phyloP scores from a whole-genome alignment of 495 filamentous ascomycete genomes.

The Penicillium angulare region DNA sequence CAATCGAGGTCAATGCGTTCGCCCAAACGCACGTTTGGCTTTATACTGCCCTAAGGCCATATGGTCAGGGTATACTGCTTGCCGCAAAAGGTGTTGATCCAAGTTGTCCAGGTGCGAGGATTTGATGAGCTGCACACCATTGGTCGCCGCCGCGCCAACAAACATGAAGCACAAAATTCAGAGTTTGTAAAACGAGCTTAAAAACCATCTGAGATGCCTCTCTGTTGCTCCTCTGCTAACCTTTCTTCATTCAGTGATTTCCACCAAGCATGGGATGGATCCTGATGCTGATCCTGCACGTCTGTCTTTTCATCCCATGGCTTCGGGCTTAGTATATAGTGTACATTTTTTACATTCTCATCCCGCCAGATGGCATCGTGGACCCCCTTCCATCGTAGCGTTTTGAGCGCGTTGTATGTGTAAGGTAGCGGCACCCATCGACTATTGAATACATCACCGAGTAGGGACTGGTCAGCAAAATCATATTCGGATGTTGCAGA shows the following conservation, averaged over 20 bases:
- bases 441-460: slow-evolving; percentile 62
- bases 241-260: slow-evolving; percentile 55
- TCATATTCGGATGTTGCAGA: slow-evolving; percentile 51
- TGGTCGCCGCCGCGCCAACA: background rate
- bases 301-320: slow-evolving; percentile 67
- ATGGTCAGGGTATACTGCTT: too few relatives aligned
- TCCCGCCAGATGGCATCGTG: slow-evolving; percentile 75
- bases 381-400: slow-evolving; percentile 64
- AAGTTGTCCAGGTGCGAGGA: too few relatives aligned
- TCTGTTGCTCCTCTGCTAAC: too few relatives aligned
- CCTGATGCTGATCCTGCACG: slow-evolving; percentile 12
- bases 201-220: too few relatives aligned
- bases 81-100: too few relatives aligned
- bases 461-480: slow-evolving; percentile 74
- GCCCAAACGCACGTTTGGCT: too few relatives aligned
- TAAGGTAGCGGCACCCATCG: slow-evolving; percentile 76
- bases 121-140: too few relatives aligned
- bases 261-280: slow-evolving; percentile 63
- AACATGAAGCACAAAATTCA: background rate
- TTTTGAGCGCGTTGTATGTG: slow-evolving; percentile 81
- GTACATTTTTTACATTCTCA: slow-evolving; percentile 71
- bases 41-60: too few relatives aligned
- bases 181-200: too few relatives aligned
- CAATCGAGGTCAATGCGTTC: too few relatives aligned
- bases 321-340: slow-evolving; percentile 78